A percentile compares a stretch with the other conserved stretches of the same genome.
Evolutionary conservation across 768 basidiomycete species (phyloP).

Genomic region (Inosperma sp.): DNA sequence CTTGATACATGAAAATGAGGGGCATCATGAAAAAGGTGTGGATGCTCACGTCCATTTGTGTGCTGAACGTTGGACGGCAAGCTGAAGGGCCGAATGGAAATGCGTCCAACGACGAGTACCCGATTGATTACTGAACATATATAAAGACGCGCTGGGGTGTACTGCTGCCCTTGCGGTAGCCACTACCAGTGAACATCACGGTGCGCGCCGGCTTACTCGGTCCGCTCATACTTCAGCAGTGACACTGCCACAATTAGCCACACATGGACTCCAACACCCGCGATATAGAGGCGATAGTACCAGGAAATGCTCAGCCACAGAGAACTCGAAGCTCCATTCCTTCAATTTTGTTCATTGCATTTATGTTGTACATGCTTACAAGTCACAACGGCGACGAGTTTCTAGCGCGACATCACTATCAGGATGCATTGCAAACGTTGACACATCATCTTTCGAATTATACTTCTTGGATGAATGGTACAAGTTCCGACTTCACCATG

Average conservation of each 20-base stretch:
- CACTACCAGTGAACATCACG: no score
- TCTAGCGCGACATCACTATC: constrained; percentile 57
- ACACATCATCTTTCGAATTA: constrained; percentile 65
- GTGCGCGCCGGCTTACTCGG: no score
- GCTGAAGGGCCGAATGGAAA: constrained; percentile 52
- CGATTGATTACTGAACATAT: constrained; percentile 43
- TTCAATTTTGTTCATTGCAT: constrained; percentile 67
- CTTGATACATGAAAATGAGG: constrained; percentile 23
- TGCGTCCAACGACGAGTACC: constrained; percentile 53
- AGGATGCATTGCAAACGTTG: constrained; percentile 57
- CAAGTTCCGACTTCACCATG: constrained; percentile 58
- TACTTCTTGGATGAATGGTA: constrained; percentile 70
- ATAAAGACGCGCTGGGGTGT: no score
- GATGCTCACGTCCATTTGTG: constrained; percentile 60
- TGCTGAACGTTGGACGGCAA: constrained; percentile 50
- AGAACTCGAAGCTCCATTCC: constrained; percentile 57
- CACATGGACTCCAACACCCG: constrained; percentile 24
- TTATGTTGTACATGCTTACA: constrained; percentile 76
- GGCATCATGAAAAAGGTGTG: background rate
- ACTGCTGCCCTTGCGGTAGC: no score
- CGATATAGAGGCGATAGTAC: constrained; percentile 39
- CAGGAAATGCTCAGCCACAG: constrained; percentile 24
- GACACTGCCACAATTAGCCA: no score
- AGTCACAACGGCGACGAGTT: constrained; percentile 70
- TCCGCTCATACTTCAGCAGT: no score